phyloP scores from a whole-genome alignment of 1,139 yeast species.

The Pichia norvegensis region DNA sequence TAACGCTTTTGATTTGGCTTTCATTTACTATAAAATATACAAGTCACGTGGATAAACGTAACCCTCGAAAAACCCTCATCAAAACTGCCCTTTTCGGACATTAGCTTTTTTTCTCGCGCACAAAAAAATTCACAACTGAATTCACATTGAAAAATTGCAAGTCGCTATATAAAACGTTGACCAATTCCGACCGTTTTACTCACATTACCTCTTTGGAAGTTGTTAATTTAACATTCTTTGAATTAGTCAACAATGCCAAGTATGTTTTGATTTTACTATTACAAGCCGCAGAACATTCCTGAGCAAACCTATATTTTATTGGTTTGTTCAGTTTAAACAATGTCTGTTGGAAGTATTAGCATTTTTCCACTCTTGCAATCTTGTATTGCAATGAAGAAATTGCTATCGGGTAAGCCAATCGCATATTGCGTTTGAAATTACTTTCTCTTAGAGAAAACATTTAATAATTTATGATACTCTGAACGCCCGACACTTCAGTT shows the following conservation, averaged over 20 bases:
- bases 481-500: slow-evolving; percentile 87
- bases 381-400: not conserved
- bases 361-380: not conserved
- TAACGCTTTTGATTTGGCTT: not conserved
- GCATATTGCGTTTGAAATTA: not conserved
- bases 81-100: not conserved
- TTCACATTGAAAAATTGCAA: not conserved
- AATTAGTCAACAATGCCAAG: slow-evolving; percentile 11
- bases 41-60: not conserved
- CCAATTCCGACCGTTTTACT: not conserved
- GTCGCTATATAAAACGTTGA: not conserved
- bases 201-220: not conserved
- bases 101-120: not conserved
- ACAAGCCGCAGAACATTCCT: slow-evolving; percentile 3
- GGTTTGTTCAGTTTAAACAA: slow-evolving; percentile 9
- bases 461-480: slow-evolving; percentile 37
- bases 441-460: slow-evolving; percentile 7
- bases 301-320: not conserved
- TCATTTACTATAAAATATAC: no score
- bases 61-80: not conserved
- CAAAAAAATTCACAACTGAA: not conserved
- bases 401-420: not conserved
- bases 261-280: slow-evolving; percentile 4
- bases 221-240: slow-evolving; percentile 1
- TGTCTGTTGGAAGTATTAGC: slow-evolving; percentile 2